Evolutionary conservation across 202 grass and related monocot genomes (phyloP).

Genomic region (Dendrocalamus latiflorus): DNA sequence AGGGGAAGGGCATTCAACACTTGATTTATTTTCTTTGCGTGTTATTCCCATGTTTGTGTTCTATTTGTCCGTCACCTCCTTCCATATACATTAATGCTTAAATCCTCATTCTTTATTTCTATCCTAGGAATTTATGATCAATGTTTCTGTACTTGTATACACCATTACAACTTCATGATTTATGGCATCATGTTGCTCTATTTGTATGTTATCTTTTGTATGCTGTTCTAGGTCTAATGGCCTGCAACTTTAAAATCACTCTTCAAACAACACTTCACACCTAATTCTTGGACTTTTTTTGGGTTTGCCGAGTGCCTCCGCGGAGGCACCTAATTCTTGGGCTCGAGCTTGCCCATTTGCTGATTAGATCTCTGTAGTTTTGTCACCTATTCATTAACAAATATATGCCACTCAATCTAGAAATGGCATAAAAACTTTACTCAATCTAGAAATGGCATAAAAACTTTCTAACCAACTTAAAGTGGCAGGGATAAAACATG

Average conservation of each 20-base stretch:
- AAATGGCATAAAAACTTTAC: not conserved
- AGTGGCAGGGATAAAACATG: not conserved
- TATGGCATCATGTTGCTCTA: not conserved
- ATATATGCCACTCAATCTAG: not conserved
- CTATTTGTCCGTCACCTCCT: not conserved
- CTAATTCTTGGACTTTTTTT: not conserved
- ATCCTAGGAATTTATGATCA: not conserved
- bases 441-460: too few relatives aligned
- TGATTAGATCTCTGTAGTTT: not conserved
- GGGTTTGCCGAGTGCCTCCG: too few relatives aligned
- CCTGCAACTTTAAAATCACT: not conserved
- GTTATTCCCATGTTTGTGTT: not conserved
- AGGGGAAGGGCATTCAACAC: not conserved
- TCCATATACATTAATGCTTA: not conserved
- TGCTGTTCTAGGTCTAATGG: not conserved
- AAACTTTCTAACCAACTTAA: not conserved
- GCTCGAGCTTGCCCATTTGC: not conserved
- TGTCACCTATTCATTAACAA: too few relatives aligned
- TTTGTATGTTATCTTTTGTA: not conserved
- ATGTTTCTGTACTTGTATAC: not conserved
- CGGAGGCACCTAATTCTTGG: too few relatives aligned
- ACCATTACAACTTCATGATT: not conserved
- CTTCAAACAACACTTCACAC: not conserved
- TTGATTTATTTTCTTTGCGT: not conserved
- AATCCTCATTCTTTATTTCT: not conserved